Evolutionary conservation across 2,329 filamentous ascomycete genomes (phyloP).

Genomic region (Penicillium sp.): DNA sequence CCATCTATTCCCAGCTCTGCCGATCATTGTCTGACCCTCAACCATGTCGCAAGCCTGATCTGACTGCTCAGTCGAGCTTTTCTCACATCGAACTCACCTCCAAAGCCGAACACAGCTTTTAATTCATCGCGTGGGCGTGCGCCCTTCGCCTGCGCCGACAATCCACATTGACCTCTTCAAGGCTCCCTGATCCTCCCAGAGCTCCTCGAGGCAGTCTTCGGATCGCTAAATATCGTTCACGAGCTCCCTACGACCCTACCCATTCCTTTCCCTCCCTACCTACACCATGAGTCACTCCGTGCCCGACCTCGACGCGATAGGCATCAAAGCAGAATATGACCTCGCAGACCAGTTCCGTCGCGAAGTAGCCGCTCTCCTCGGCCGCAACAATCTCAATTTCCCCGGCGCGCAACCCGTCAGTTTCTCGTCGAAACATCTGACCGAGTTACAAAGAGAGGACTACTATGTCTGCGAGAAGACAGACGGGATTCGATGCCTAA

Average conservation of each 20-base stretch:
- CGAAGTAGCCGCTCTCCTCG: slow-evolving; percentile 72
- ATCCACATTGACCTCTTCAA: slow-evolving; percentile 10
- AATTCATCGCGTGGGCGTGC: slow-evolving; percentile 1
- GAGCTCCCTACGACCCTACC: not conserved
- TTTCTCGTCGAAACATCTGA: slow-evolving; percentile 74
- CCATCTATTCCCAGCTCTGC: slow-evolving; percentile 9
- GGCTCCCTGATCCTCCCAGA: slow-evolving; percentile 2
- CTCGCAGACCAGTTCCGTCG: slow-evolving; percentile 60
- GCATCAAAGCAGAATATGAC: slow-evolving; percentile 60
- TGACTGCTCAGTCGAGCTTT: slow-evolving; percentile 2
- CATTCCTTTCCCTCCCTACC: not conserved
- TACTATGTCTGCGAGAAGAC: slow-evolving; percentile 99
- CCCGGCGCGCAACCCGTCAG: slow-evolving; percentile 93
- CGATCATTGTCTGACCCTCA: slow-evolving; percentile 12
- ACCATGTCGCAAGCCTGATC: slow-evolving; percentile 5
- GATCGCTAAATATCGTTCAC: not conserved
- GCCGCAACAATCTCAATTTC: slow-evolving; percentile 64
- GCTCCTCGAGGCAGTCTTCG: not conserved
- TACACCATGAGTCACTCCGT: slow-evolving; percentile 37
- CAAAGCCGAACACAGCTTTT: not conserved
- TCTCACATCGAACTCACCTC: not conserved
- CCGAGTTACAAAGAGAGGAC: slow-evolving; percentile 75
- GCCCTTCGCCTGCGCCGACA: slow-evolving; percentile 1
- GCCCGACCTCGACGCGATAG: slow-evolving; percentile 45
- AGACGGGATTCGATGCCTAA: slow-evolving; percentile 90